Evolutionary conservation across 1,139 yeast genomes (phyloP), one percentile per base, ranked within the genome.

Genomic region (Hansenula anomala): DNA sequence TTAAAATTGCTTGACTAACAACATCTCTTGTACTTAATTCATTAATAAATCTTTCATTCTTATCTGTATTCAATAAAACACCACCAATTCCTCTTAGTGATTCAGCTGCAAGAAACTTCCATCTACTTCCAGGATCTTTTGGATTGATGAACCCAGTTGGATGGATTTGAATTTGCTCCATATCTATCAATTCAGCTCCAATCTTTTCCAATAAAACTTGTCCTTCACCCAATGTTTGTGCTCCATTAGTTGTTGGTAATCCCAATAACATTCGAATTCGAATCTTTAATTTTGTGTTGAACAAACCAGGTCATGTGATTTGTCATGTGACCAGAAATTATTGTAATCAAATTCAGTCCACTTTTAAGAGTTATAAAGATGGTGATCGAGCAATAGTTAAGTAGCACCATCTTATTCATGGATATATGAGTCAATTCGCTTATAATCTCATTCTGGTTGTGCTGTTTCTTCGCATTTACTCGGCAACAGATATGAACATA

Each of bases 71-170:
- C 36, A 85, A 53, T 55, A 85, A 66, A 27, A 84, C 69, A 8
- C 90, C 92, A 37, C 94, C 94, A 54, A 80, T 78, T 8, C 90
- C 90, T 53, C 92, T 69, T 30, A 85, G 63, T 1, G 88, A 87
- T 56, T 84, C 92, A 2, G 92, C 92, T 14, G 89, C 89, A 34
- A 84, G 64, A 51, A 83, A 80, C 48, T 82, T 75, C 63, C 80
- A 80, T 32, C 66, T 68, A 43, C 58, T 63, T n/a, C 55, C 52
- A 16, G 66, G 69, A 48, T 80, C 85, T 40, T 71, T 66, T 36
- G 80, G 80, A 49, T 81, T 85, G 44, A 85, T 73, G 51, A 85
- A 72, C 1, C 95, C 95, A 9, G 94, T 83, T 19, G 95, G 95
- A 51, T 82, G 90, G 14, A 85, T 82, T 60, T 85, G 95, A 30